A percentile compares a stretch with the other conserved stretches of the same genome.
Evolutionary conservation across 192 early-diverging fungal species (phyloP).

Genomic region (Chytriomyces sp.): DNA sequence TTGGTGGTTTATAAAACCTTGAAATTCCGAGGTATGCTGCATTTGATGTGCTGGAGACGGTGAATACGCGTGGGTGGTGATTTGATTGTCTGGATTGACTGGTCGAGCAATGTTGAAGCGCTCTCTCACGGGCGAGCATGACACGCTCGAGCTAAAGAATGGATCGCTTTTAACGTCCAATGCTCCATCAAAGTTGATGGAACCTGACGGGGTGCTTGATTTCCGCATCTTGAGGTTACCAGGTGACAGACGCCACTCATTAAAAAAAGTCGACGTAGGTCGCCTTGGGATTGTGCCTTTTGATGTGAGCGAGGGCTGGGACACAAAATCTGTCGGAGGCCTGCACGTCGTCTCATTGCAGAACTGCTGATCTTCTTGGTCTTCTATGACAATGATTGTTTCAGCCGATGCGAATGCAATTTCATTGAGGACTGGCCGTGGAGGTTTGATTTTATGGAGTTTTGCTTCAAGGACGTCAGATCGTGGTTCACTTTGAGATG

Average conservation of each 20-base stretch:
- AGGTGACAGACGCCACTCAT: neutral
- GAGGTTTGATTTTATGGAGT: conserved; percentile 3
- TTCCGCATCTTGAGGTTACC: conserved; percentile 49
- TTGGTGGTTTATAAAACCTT: conserved; percentile 47
- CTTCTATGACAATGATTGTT: conserved; percentile 24
- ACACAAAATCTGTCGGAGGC: neutral
- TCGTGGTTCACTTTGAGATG: neutral
- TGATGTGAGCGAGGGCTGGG: neutral
- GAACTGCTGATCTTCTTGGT: conserved; percentile 16
- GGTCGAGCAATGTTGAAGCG: no score
- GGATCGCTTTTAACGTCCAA: no score
- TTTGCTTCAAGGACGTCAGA: neutral
- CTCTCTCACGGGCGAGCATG: no score
- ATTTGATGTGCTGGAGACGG: neutral
- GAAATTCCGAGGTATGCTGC: conserved; percentile 25
- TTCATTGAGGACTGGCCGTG: neutral
- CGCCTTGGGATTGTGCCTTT: neutral
- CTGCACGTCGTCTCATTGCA: conserved; percentile 7
- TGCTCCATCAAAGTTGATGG: conserved; percentile 19
- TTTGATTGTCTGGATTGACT: neutral
- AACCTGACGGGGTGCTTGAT: conserved; percentile 48
- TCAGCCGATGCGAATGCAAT: neutral
- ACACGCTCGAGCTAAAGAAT: no score
- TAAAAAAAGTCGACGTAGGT: neutral
- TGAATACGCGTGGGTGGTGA: no score